These are phyloP conservation scores for Phytophthora constricta DNA, from an alignment of 352 stramenopile genomes.

Conservation along the genomic window DNA sequence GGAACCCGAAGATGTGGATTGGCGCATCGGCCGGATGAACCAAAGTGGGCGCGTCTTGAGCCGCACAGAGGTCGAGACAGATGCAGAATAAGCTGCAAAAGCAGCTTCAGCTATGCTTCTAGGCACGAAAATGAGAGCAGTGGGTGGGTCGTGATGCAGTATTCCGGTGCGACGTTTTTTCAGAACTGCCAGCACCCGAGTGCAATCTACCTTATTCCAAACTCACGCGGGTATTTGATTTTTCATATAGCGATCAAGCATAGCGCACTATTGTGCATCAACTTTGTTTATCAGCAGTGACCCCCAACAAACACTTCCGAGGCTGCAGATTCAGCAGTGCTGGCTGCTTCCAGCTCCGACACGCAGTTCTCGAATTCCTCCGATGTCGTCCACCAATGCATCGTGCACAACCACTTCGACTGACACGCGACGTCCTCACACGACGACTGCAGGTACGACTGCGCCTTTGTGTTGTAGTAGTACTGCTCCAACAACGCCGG, in stretches of 20 bases:
- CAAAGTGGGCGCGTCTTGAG: conserved; percentile 14
- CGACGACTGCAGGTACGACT: conserved; percentile 48
- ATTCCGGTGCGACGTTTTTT: no score
- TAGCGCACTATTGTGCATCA: no score
- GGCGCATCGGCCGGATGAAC: conserved; percentile 31
- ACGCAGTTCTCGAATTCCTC: conserved; percentile 67
- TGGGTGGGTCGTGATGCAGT: no score
- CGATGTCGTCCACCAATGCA: conserved; percentile 72
- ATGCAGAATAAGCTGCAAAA: no score
- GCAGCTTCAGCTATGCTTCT: no score
- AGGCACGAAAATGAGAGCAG: no score
- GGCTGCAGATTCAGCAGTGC: not conserved
- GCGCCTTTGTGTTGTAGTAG: conserved; percentile 84
- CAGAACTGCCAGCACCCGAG: no score
- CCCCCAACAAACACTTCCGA: not conserved
- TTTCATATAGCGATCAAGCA: no score
- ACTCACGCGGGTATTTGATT: no score
- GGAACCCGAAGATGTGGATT: conserved; percentile 41
- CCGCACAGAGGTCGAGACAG: not conserved
- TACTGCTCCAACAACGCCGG: conserved; percentile 63
- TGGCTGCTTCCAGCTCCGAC: not conserved
- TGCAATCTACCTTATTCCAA: no score
- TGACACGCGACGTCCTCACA: conserved; percentile 54
- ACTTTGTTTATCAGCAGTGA: not conserved
- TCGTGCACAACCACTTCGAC: conserved; percentile 66